These are phyloP conservation scores for Strobilomyces confusus DNA, from an alignment of 768 basidiomycete genomes.

Conservation along the genomic window DNA sequence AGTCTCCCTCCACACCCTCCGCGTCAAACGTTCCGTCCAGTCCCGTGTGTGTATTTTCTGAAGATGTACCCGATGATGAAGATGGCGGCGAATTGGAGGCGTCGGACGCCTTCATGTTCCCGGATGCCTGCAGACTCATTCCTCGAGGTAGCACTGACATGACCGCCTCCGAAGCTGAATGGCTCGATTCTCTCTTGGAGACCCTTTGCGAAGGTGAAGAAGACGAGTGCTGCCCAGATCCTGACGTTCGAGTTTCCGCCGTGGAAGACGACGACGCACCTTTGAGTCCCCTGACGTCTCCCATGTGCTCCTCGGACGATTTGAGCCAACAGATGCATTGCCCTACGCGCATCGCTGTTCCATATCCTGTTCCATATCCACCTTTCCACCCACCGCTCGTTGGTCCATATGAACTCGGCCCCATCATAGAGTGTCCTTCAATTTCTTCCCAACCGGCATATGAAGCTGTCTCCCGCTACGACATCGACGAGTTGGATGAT, in stretches of 20 bases:
- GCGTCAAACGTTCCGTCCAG: constrained; percentile 17
- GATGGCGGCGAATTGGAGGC: constrained; percentile 41
- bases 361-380: constrained; percentile 68
- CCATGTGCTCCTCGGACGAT: constrained; percentile 77
- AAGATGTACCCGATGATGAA: constrained; percentile 45
- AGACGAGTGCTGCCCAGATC: constrained; percentile 49
- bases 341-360: constrained; percentile 43
- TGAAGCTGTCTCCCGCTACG: constrained; percentile 62
- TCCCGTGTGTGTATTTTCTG: constrained; percentile 29
- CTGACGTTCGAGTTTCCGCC: constrained; percentile 44
- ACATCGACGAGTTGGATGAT: constrained; percentile 62
- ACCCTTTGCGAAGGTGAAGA: constrained; percentile 69
- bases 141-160: constrained; percentile 29
- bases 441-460: constrained; percentile 34
- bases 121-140: constrained; percentile 63
- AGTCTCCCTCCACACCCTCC: constrained; percentile 37
- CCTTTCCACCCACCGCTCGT: constrained; percentile 55
- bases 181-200: constrained; percentile 80
- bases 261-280: constrained; percentile 54
- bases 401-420: constrained; percentile 48
- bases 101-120: constrained; percentile 74
- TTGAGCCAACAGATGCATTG: constrained; percentile 48
- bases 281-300: constrained; percentile 62
- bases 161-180: constrained; percentile 64
- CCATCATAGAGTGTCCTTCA: constrained; percentile 40